phyloP scores from a whole-genome alignment of 2,329 filamentous ascomycete genomes.

The Ilyonectria destructans region DNA sequence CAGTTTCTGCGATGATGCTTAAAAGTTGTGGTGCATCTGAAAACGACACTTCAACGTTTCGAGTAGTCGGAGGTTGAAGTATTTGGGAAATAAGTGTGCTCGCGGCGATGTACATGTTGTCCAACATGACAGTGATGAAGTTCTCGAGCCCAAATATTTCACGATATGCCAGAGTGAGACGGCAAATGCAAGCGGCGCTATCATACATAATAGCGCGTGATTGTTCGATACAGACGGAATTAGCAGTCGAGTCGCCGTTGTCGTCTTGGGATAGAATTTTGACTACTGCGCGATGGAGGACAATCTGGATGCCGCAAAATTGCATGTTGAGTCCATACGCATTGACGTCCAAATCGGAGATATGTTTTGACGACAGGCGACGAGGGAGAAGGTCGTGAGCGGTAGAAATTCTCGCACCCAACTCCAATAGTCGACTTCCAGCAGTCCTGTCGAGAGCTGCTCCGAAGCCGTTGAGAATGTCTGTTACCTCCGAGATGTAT shows the following conservation, averaged over 20 bases:
- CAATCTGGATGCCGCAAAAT: slow-evolving; percentile 16
- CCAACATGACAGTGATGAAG: slow-evolving; percentile 21
- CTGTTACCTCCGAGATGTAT: slow-evolving; percentile 13
- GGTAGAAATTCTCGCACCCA: background rate
- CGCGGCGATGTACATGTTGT: slow-evolving; percentile 20
- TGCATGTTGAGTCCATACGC: slow-evolving; percentile 21
- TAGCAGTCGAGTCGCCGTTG: background rate
- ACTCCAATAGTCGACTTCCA: background rate
- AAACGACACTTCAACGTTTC: background rate
- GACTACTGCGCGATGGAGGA: slow-evolving; percentile 8
- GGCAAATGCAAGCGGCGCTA: slow-evolving; percentile 8
- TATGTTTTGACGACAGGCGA: background rate
- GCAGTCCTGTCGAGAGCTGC: background rate
- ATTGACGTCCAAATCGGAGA: slow-evolving; percentile 4
- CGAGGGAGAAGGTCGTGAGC: slow-evolving; percentile 2
- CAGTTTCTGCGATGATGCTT: background rate
- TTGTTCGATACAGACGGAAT: background rate
- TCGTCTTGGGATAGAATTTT: slow-evolving; percentile 7
- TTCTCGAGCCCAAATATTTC: slow-evolving; percentile 18
- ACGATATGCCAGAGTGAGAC: background rate
- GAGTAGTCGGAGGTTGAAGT: background rate
- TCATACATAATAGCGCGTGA: slow-evolving; percentile 9
- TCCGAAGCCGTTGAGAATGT: slow-evolving; percentile 4
- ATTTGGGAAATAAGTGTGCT: slow-evolving; percentile 15
- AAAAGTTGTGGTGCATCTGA: slow-evolving; percentile 2